A percentile compares a stretch with the other conserved stretches of the same genome.
phyloP scores from a whole-genome alignment of 495 filamentous ascomycete genomes.

The Daldinia caldariorum region DNA sequence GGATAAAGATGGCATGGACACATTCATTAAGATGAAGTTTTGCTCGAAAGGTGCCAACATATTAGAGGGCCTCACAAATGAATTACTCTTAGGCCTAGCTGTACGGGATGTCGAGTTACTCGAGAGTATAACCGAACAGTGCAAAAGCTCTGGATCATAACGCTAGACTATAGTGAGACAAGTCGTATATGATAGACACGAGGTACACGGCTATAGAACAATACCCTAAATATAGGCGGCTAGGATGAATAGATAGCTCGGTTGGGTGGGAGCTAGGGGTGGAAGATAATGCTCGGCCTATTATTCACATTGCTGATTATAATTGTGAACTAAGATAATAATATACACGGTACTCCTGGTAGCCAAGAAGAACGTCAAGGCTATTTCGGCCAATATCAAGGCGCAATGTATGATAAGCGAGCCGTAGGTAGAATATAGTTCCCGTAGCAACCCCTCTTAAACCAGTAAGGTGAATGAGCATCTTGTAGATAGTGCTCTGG shows the following conservation, averaged over 20 bases:
- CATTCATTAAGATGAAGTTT: conserved; percentile 37
- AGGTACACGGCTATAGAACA: not conserved
- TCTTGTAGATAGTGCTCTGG: not conserved
- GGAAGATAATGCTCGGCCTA: not conserved
- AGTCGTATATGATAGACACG: not conserved
- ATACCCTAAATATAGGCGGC: not conserved
- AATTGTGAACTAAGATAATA: not conserved
- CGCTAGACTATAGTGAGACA: not conserved
- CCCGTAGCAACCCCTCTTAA: not conserved
- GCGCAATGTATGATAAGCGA: not conserved
- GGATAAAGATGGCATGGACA: conserved; percentile 29
- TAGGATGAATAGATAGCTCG: not conserved
- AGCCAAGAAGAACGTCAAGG: not conserved
- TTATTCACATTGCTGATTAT: not conserved
- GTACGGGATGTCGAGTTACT: conserved; percentile 24
- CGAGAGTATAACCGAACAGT: conserved; percentile 22
- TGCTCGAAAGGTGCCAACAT: conserved; percentile 8
- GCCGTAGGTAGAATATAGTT: not conserved
- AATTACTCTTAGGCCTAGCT: conserved; percentile 37
- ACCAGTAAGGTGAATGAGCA: not conserved
- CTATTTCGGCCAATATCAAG: not conserved
- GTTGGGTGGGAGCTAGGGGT: not conserved
- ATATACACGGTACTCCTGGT: not conserved
- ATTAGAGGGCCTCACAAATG: conserved; percentile 30
- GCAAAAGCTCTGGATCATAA: conserved; percentile 4